Conservation (phyloP, 306 rosid genomes). For the Sicyos baderoa region DNA sequence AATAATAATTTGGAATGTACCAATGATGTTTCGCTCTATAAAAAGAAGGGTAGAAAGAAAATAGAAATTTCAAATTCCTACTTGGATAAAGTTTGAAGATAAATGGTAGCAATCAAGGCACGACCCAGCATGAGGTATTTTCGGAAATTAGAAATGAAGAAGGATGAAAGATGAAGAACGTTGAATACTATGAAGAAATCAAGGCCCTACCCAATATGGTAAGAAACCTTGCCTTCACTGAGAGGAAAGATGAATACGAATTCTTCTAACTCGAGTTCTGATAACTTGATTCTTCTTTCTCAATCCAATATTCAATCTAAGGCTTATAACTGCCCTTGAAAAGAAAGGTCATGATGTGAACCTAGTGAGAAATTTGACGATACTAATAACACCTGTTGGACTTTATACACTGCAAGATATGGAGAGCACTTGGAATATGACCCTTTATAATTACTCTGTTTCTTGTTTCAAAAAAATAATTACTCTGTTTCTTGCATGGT, state of each 20-base stretch:
- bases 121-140: background rate
- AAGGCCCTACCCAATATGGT: too few relatives aligned
- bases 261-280: background rate
- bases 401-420: background rate
- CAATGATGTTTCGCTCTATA: background rate
- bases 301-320: background rate
- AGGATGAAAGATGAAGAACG: conserved; percentile 16
- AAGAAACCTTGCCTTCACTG: background rate
- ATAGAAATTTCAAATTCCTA: background rate
- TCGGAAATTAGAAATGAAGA: background rate
- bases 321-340: background rate
- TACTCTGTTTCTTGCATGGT: background rate
- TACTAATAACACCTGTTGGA: background rate
- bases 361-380: background rate
- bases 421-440: background rate
- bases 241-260: background rate
- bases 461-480: background rate
- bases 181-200: background rate
- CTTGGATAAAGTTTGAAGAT: conserved; percentile 6
- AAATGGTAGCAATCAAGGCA: background rate
- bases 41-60: conserved; percentile 4
- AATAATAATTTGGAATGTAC: background rate
- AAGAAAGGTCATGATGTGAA: conserved; percentile 18
- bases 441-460: background rate
- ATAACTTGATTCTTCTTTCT: background rate